Base-by-base conservation (phyloP, 2,329 filamentous ascomycete species). In the Apiospora phragmitis region DNA sequence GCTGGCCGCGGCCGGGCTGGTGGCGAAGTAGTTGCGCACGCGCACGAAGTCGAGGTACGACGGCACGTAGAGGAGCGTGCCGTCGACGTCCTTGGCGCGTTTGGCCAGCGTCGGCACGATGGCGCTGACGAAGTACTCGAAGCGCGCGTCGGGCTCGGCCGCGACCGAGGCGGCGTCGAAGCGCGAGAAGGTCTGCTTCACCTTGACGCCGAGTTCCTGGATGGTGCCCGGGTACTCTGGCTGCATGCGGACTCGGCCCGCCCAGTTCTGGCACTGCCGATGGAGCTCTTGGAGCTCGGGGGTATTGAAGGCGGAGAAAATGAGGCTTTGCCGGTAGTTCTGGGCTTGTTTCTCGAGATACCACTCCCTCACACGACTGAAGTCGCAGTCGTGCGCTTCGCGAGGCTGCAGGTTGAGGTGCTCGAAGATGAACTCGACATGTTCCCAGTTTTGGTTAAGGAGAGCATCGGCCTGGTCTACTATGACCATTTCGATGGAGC, bases 401-500 rank as follows among this genome's bases (percentile, higher is more conserved):
- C 92, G 94, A 47, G 96, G 95, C 77, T 97, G 94, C 29, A 93
- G 86, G 80, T 99, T 99, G 73, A 99, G 88, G 80, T 97, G 94
- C 73, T 94, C 91, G 78, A 98, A 95, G 76, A 98, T 93, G 79
- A 93, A 93, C 80, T 97, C 93, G 72, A 98, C 89, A 79, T 99
- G 95, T 77, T 98, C 94, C 95, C 95, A 98, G 80, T 97, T 98
- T 81, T 99, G 96, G 94, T 98, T 98, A 11, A 97, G 89, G 55
- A 98, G 88, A 0, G 94, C 94, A 81, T 98, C 95, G 16, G 94
- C 92, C 81, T 98, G 95, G 80, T 99, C 96, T 72, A 97, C 87
- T 65, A 98, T 87, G 42, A 96, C 91, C 68, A 99, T 82, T 82
- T 99, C 96, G 76, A 99, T 93, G 1, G 95, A 98, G 70, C 93